Evolutionary conservation across 2,329 filamentous ascomycete species (phyloP).

Genomic region (Ceratocystis diversiconidia): DNA sequence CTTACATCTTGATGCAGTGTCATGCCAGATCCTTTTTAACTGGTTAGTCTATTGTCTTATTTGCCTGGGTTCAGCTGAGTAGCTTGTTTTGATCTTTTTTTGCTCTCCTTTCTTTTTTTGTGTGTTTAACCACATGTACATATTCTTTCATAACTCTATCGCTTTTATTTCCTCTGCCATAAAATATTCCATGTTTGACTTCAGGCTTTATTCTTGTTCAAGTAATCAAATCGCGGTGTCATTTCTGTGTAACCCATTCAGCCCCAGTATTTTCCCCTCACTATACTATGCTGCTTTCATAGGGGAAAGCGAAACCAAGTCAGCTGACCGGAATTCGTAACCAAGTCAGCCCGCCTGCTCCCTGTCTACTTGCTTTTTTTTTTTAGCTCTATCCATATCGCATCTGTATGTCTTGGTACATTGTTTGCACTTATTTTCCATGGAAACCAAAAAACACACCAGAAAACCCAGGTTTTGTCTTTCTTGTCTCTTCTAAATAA

Average conservation of each 20-base stretch:
- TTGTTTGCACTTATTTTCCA: no score
- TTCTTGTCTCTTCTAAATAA: no score
- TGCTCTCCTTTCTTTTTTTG: background rate
- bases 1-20: background rate
- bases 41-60: background rate
- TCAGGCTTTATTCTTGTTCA: background rate
- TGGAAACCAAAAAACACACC: no score
- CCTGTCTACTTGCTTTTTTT: no score
- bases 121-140: background rate
- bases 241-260: background rate
- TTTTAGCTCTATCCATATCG: no score
- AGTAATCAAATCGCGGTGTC: background rate
- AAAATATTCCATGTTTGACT: background rate
- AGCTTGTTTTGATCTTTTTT: background rate
- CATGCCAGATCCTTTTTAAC: background rate
- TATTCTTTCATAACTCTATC: background rate
- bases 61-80: background rate
- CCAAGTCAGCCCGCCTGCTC: no score
- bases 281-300: no score
- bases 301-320: no score
- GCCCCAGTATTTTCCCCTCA: no score
- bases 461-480: no score
- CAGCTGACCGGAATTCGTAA: no score
- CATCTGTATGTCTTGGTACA: no score
- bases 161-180: background rate